Evolutionary conservation across 345 rosid genomes (phyloP), one percentile per base, ranked within the genome.

Genomic region (Ceriops tagal): DNA sequence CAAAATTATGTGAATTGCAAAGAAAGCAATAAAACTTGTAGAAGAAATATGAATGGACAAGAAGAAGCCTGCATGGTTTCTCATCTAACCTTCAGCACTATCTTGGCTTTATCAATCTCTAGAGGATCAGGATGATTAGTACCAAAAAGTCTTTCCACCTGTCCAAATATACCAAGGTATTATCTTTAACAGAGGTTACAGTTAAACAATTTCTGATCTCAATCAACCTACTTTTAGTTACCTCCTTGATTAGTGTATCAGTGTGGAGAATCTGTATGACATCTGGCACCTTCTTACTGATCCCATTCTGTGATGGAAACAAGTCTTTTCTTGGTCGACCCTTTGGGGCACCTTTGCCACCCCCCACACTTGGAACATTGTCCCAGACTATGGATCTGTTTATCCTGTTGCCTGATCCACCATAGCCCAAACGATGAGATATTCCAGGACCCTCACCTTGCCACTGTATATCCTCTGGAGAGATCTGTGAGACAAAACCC

Each of bases 391-490:
- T 56, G 27, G 92, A 58, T 72, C 85, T 89, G 73, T 79, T 88
- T 68, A 80, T 70, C 65, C 87, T 88, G 24, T 62, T 83, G 60
- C 78, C 79, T 16, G 84, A 58, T 69, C 76, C 79, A 68, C 83
- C 82, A 69, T 78, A 75, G 78, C 79, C 73, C 65, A 84, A 83
- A 21, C 77, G 88, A 71, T 79, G 87, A 78, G 85, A 76, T 47
- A 84, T 62, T 47, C 83, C 83, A 73, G 86, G 90, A 69, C 84
- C 90, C 34, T 85, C 92, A 2, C 73, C 82, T 55, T 75, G 83
- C 97, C 97, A 92, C 78, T 85, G 89, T 70, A 92, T 86, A 77
- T 92, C 97, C 69, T 86, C 90, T 8, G 87, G 84, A 71, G 93
- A 86, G 72, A 92, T 92, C 97, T 92, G 84, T 61, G 60, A 39